Percentiles rank a stretch among this genome's conserved stretches.
phyloP scores from a whole-genome alignment of 257 asterid genomes.

The Scutellaria galericulata region DNA sequence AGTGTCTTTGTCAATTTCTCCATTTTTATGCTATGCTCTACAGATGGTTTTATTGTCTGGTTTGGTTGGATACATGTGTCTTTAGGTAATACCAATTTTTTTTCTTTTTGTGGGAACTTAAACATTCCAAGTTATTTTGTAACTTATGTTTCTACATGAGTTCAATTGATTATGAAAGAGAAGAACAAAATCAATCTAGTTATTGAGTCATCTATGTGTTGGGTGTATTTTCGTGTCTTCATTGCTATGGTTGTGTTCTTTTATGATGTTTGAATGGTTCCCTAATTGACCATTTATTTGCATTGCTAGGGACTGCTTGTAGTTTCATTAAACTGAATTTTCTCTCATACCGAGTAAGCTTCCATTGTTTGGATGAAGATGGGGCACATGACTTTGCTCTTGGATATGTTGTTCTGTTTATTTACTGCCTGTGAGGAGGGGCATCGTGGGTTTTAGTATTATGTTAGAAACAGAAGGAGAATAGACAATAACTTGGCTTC shows the following conservation, averaged over 20 bases:
- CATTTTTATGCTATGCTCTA: conserved; percentile 20
- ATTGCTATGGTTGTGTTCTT: neutral
- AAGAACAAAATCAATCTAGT: conserved; percentile 13
- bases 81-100: conserved; percentile 1
- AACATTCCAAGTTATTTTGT: neutral
- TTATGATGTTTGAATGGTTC: too few relatives aligned
- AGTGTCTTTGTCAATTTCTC: conserved; percentile 35
- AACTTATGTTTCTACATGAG: conserved; percentile 8
- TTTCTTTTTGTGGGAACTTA: neutral
- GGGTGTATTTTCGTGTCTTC: conserved; percentile 24
- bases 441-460: too few relatives aligned
- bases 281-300: too few relatives aligned
- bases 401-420: too few relatives aligned
- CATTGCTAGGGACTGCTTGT: too few relatives aligned
- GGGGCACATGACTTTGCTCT: too few relatives aligned
- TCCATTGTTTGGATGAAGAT: too few relatives aligned
- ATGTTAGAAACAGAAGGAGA: too few relatives aligned
- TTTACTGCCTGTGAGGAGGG: too few relatives aligned
- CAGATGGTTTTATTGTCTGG: conserved; percentile 6
- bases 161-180: neutral
- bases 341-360: too few relatives aligned
- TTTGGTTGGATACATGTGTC: neutral
- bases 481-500: too few relatives aligned
- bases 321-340: too few relatives aligned
- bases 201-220: conserved; percentile 6